Base-by-base conservation (phyloP, 1,139 yeast genomes). In the Ogataea hybrid region DNA sequence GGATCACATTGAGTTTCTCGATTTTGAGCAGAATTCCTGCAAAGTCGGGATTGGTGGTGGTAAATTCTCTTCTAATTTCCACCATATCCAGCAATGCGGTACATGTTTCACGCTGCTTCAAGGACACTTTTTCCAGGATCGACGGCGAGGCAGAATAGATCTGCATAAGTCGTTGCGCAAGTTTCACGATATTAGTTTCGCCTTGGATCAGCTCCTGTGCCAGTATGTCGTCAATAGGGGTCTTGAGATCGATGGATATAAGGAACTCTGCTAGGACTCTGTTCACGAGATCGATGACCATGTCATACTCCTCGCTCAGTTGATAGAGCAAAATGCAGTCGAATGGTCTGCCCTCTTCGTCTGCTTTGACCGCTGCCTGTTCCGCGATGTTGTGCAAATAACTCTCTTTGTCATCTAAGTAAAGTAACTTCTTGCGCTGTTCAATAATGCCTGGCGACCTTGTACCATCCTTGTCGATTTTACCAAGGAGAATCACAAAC, bases 271-370 rank as follows among this genome's bases (percentile, higher is more conserved):
- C 89, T 39, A 92, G 69, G 25, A 88, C 67, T 56, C 79, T 78
- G 65, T 88, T 90, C 48, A 90, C 78, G 47, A 88, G 75, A 1
- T 75, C 64, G 11, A 90, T 77, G n/a, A 88, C 97, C 22, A 87
- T 82, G 58, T 86, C 86, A 62, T 84, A 85, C 56, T 90, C 96
- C 64, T 87, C 94, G 42, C 96, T 79, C 49, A 90, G 74, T 66
- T 90, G 96, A 60, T 87, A 92, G 44, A 92, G 71, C 43, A 87
- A 69, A 44, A 94, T 76, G 9, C 97, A 88, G 60, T 94, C 97
- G 48, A 85, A 79, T 5, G 82, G 73, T 56, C 96, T 75, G 3
- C 97, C 97, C 59, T 89, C 97, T 53, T 88, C 95, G 58, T 87
- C 94, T 23, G 97, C 95, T 53, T 79, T 81, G 39, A 75, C 72